Percentiles rank a stretch among this genome's conserved stretches.
Conservation (phyloP, 768 basidiomycete species). For the Agrocybe praecox region DNA sequence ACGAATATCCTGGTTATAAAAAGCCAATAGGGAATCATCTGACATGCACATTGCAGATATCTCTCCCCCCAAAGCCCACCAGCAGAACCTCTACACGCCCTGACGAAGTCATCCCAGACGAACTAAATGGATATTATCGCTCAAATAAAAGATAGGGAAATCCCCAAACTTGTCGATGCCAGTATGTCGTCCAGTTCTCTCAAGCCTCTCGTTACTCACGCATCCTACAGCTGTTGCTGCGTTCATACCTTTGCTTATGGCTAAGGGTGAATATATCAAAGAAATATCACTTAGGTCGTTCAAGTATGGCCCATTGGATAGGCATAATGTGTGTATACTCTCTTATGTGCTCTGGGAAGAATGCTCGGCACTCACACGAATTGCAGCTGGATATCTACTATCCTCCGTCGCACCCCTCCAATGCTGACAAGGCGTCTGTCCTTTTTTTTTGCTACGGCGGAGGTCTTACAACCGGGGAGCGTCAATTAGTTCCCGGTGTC, state of each 20-base stretch:
- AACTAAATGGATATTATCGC: conserved; percentile 22
- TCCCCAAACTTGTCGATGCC: conserved; percentile 23
- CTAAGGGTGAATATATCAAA: conserved; percentile 46
- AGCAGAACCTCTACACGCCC: no score
- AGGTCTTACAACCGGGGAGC: conserved; percentile 55
- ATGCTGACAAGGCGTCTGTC: conserved; percentile 39
- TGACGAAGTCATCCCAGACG: no score
- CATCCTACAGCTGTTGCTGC: conserved; percentile 43
- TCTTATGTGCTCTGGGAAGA: neutral
- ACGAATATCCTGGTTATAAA: no score
- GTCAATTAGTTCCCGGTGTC: conserved; percentile 48
- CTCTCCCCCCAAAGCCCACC: no score
- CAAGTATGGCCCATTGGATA: conserved; percentile 52
- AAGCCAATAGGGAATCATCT: no score
- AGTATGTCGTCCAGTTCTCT: conserved; percentile 19
- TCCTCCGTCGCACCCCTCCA: conserved; percentile 33
- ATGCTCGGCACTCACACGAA: neutral
- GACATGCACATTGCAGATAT: no score
- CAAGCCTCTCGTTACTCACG: neutral
- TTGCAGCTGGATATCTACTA: conserved; percentile 70
- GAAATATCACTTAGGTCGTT: conserved; percentile 53
- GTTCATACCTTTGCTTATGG: conserved; percentile 52
- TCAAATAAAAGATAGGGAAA: conserved; percentile 19
- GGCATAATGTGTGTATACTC: conserved; percentile 43
- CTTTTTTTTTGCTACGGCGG: conserved; percentile 72